phyloP scores from a whole-genome alignment of 1,284 basidiomycete genomes.

The Trametes polyzona region DNA sequence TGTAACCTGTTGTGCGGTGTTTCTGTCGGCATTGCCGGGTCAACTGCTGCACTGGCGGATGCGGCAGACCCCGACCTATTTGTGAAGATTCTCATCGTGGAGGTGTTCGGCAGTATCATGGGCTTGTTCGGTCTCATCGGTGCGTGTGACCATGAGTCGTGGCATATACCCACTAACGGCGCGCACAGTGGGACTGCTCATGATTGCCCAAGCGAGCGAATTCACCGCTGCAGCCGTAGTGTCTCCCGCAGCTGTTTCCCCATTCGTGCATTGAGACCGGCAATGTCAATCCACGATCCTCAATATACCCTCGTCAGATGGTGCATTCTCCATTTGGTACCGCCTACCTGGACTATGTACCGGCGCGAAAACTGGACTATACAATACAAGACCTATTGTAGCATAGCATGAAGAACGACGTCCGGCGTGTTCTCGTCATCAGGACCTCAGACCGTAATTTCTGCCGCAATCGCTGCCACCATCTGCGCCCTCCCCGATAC shows the following conservation, averaged over 20 bases:
- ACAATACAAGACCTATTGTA: too few species aligned
- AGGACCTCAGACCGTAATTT: too few species aligned
- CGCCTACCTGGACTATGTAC: background rate
- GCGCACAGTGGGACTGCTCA: constrained; percentile 64
- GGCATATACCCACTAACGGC: constrained; percentile 2
- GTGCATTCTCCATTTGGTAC: background rate
- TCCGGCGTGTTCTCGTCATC: background rate
- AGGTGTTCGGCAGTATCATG: constrained; percentile 93
- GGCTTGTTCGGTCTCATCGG: constrained; percentile 92
- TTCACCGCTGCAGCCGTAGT: constrained; percentile 48
- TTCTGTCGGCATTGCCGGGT: constrained; percentile 89
- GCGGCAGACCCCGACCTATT: constrained; percentile 92
- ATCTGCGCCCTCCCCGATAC: too few species aligned
- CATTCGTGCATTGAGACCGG: constrained; percentile 33
- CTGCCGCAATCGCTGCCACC: too few species aligned
- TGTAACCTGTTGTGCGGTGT: constrained; percentile 96
- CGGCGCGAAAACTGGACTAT: background rate
- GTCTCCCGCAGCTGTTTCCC: constrained; percentile 35
- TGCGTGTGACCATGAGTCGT: constrained; percentile 44
- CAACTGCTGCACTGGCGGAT: constrained; percentile 90
- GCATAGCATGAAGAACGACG: too few species aligned
- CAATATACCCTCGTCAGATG: constrained; percentile 13
- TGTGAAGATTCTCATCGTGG: constrained; percentile 93
- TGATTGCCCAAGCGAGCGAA: constrained; percentile 61
- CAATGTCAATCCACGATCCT: constrained; percentile 4